Percentiles rank a stretch among this genome's conserved stretches.
These are phyloP conservation scores for Diplosphaera chodatii DNA, from an alignment of 139 green algal species.

Conservation along the genomic window DNA sequence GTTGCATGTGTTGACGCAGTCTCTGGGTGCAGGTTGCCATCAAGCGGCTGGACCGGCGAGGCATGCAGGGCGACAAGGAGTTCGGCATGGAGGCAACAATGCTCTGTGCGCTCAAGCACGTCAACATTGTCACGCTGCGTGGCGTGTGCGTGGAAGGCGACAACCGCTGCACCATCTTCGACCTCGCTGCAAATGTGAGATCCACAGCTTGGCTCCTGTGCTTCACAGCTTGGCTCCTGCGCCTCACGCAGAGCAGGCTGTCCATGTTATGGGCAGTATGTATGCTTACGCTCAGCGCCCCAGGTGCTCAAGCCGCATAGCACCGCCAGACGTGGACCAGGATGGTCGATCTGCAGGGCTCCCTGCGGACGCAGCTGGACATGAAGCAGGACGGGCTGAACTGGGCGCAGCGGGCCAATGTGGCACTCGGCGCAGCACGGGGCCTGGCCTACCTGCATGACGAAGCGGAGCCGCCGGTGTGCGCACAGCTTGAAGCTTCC, in stretches of 20 bases:
- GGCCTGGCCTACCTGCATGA: conserved; percentile 44
- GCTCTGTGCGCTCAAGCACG: conserved; percentile 23
- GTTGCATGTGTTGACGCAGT: too few species aligned
- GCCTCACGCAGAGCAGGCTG: too few species aligned
- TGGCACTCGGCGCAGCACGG: conserved; percentile 33
- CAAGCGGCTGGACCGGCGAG: conserved; percentile 39
- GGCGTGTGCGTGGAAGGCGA: conserved; percentile 40
- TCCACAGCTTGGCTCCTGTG: too few species aligned
- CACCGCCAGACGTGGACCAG: too few species aligned
- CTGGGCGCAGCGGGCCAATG: conserved; percentile 34
- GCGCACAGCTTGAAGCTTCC: too few species aligned
- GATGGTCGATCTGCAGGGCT: not conserved
- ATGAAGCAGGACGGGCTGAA: conserved; percentile 16
- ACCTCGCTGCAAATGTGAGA: conserved; percentile 6
- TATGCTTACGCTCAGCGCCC: too few species aligned
- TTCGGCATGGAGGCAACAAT: conserved; percentile 48
- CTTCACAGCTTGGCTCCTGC: too few species aligned
- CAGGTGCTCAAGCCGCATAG: too few species aligned
- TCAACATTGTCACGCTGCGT: conserved; percentile 37
- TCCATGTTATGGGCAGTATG: too few species aligned
- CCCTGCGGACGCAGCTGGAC: not conserved
- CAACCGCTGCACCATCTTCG: conserved; percentile 28
- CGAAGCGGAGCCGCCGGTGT: conserved; percentile 18
- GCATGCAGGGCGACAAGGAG: conserved; percentile 37
- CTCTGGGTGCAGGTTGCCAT: too few species aligned